Evolutionary conservation across 2,329 filamentous ascomycete genomes (phyloP), one percentile per base, ranked within the genome.

Genomic region (Onygenales sp.): DNA sequence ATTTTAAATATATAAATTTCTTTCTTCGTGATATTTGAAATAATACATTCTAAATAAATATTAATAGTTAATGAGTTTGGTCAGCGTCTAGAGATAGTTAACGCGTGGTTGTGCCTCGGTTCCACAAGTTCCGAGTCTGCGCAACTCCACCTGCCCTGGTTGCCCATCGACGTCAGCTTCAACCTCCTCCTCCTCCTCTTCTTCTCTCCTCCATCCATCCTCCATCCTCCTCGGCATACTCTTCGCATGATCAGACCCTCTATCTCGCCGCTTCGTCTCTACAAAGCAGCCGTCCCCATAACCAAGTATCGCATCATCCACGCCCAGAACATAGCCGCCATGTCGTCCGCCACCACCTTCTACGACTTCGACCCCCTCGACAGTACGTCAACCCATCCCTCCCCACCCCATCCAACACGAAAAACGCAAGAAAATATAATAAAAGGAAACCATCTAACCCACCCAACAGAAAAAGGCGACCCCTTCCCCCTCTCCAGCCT

Each of bases 401-500:
- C 34, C 14, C 42, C 21, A 8, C 37, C 8, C 32, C 27, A 52
- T 50, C 21, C 42, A 2, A 32, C 14, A 14, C 14, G 14, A 14
- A 14, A 14, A 14, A 14, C 14, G 14, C 14, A 14, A 32, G 39
- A 44, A 39, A 49, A 32, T 6, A 14, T 34, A 27, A 56, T 56
- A 58, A 57, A 58, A 52, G 34, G 17, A 8, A 43, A 11, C 7
- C 33, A 40, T 32, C 32, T 32, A 58, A 56, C 31, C 34, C 39
- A 42, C 27, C 42, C 42, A 54, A 49, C 65, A 89, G 85, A 90
- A 69, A 85, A 84, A 69, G 90, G 89, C 70, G 67, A 81, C 53
- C 80, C 86, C 61, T 85, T 85, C 67, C 76, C 83, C 55, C 79
- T 97, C 60, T 67, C 75, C 61, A 73, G 84, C 57, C 87, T 89